phyloP scores from a whole-genome alignment of 169 alveolate species.

The Plasmodium berghei region DNA sequence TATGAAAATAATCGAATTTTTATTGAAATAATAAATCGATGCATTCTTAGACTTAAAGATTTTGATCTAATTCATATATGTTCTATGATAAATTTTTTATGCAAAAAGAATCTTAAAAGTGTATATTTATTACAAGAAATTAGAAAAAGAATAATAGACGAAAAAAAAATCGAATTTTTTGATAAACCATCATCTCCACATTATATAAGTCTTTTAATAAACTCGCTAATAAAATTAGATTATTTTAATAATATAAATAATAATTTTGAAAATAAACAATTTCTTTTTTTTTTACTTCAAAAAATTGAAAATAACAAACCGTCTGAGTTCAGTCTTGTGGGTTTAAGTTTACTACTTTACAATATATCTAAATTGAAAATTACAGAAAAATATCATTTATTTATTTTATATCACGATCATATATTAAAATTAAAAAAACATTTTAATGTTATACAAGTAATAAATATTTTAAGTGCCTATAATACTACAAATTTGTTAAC shows the following conservation, averaged over 20 bases:
- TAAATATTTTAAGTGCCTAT: constrained; percentile 45
- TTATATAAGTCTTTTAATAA: constrained; percentile 36
- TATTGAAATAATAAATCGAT: constrained; percentile 48
- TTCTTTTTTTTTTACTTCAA: constrained; percentile 6
- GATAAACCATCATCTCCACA: constrained; percentile 28
- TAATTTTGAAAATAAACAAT: not conserved
- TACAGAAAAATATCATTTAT: constrained; percentile 8
- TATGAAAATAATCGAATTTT: constrained; percentile 44
- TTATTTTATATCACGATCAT: constrained; percentile 10
- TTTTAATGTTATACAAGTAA: constrained; percentile 17
- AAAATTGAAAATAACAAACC: constrained; percentile 13
- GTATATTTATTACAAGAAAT: constrained; percentile 36
- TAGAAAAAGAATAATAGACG: constrained; percentile 17
- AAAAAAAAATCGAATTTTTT: constrained; percentile 14
- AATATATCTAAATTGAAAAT: constrained; percentile 16
- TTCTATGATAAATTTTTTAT: constrained; percentile 21
- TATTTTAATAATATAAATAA: not conserved
- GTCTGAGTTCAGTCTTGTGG: constrained; percentile 29
- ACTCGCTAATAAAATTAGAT: constrained; percentile 4
- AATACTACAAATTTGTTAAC: not conserved
- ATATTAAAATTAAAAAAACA: constrained; percentile 22
- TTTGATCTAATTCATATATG: constrained; percentile 50
- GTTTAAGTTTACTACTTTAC: constrained; percentile 29
- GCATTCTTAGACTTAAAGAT: constrained; percentile 42
- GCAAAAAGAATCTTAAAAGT: constrained; percentile 29